A percentile compares a stretch with the other conserved stretches of the same genome.
phyloP scores from a whole-genome alignment of 306 rosid species.

The Quillaja saponaria region DNA sequence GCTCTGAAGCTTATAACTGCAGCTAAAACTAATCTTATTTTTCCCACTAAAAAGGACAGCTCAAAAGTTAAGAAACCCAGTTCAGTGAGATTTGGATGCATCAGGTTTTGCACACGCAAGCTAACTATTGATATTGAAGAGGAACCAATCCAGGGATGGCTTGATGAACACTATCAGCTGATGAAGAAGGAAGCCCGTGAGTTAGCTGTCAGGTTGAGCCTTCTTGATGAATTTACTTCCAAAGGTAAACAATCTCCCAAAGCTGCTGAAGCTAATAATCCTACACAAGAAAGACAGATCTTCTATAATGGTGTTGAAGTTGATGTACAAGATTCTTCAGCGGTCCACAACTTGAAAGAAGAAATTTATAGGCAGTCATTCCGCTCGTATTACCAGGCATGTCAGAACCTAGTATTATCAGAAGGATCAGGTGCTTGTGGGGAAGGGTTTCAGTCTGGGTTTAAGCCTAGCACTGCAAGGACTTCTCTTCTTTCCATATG shows the following conservation, averaged over 20 bases:
- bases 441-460: slow-evolving; percentile 89
- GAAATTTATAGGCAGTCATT: slow-evolving; percentile 77
- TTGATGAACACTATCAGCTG: slow-evolving; percentile 91
- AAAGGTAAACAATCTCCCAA: slow-evolving; percentile 59
- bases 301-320: slow-evolving; percentile 63
- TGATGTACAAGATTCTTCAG: slow-evolving; percentile 66
- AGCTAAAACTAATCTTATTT: slow-evolving; percentile 74
- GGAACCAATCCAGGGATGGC: slow-evolving; percentile 98
- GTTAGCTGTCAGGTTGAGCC: slow-evolving; percentile 77
- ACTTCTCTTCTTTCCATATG: slow-evolving; percentile 80
- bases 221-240: slow-evolving; percentile 66
- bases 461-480: slow-evolving; percentile 77
- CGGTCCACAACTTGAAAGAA: slow-evolving; percentile 55
- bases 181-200: slow-evolving; percentile 93
- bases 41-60: slow-evolving; percentile 74
- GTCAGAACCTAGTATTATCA: slow-evolving; percentile 65
- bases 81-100: slow-evolving; percentile 74
- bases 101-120: slow-evolving; percentile 81
- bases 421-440: slow-evolving; percentile 89
- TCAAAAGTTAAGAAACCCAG: slow-evolving; percentile 67
- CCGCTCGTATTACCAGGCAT: slow-evolving; percentile 83
- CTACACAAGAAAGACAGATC: slow-evolving; percentile 61
- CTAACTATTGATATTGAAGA: slow-evolving; percentile 92
- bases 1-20: slow-evolving; percentile 80
- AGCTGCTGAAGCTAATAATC: slow-evolving; percentile 49